Base-by-base conservation (phyloP, 2,329 filamentous ascomycete genomes). In the Aspergillus fijiensis region DNA sequence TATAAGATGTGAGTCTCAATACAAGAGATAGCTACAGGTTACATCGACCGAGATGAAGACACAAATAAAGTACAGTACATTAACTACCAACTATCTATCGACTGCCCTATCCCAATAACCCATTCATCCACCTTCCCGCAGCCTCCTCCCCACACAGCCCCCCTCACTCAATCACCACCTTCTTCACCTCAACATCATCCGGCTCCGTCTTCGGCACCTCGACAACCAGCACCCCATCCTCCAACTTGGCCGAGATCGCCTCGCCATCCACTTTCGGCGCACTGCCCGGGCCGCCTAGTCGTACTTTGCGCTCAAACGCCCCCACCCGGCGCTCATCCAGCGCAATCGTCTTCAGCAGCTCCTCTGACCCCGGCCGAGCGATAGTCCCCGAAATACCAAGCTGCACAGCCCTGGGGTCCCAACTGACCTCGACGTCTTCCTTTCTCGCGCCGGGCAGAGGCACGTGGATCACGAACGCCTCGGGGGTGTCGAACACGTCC, bases 361-460 rank as follows among this genome's bases (percentile, higher is more conserved):
- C 49, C 33, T 57, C 49, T 27, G 21, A 21, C 0, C 55, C 47
- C 14, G 55, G 55, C 1, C 55, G 55, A 33, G 23, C 25, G 10
- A 57, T 50, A 5, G 33, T 21, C 3, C 55, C 55, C 23, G 25
- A 51, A 4, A 57, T 27, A 31, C 48, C 45, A 14, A 57, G 33
- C 35, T 57, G 47, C 21, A 57, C 33, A 33, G 25, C 51, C 48
- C 47, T 51, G n/a, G 55, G 48, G 14, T 57, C 55, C 55, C 55
- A 57, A 5, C 51, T 51, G 21, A 57, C 55, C 35, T 51, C 55
- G n/a, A 57, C 25, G 5, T 31, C 55, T 5, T 57, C 55, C 11
- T 57, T 57, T 49, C 51, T 57, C 16, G 55, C 55, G 6, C 55
- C 55, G n/a, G 55, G 48, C 2, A 57, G 49, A 10, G 55, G 42